phyloP scores from a whole-genome alignment of 805 yeast genomes.

The Pichia heedii region DNA sequence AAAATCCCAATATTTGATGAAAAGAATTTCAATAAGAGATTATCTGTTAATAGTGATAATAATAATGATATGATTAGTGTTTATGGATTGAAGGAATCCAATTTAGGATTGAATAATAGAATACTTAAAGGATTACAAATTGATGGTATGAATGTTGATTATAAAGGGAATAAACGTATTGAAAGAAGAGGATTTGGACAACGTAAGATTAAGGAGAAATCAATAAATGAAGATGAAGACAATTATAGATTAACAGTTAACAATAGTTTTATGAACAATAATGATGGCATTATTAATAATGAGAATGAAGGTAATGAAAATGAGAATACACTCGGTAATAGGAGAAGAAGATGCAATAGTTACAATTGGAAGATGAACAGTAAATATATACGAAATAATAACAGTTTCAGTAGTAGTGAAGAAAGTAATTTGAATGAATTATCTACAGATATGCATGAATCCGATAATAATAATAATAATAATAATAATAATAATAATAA shows the following conservation, averaged over 20 bases:
- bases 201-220: background rate
- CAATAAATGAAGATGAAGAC: background rate
- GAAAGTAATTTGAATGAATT: background rate
- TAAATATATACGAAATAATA: no score
- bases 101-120: constrained; percentile 1
- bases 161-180: background rate
- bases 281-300: background rate
- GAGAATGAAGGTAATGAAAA: background rate
- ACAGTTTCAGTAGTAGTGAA: background rate
- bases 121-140: constrained; percentile 8
- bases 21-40: background rate
- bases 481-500: background rate
- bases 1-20: background rate
- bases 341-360: background rate
- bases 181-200: background rate
- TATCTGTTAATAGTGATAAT: background rate
- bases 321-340: background rate
- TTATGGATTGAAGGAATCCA: constrained; percentile 6
- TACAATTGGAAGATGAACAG: no score
- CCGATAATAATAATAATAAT: background rate
- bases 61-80: constrained; percentile 6
- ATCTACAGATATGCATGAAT: background rate
- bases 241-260: no score
- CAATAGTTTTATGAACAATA: no score
- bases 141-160: constrained; percentile 9